Evolutionary conservation across 257 asterid species (phyloP).

Genomic region (Striga asiatica): DNA sequence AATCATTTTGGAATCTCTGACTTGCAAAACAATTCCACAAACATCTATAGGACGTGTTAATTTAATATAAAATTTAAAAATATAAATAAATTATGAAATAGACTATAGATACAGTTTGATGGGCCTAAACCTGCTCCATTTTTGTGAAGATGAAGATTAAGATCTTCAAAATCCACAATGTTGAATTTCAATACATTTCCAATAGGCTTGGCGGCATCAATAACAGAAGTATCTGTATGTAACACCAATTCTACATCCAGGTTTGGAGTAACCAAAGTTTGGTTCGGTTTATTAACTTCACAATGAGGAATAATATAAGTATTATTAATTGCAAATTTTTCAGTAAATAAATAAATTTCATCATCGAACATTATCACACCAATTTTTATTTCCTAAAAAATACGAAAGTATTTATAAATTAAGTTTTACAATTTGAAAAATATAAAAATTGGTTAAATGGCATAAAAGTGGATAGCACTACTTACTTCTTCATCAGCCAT

Average conservation of each 20-base stretch:
- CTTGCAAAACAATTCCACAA: not conserved
- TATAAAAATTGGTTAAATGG: no score
- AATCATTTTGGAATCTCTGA: not conserved
- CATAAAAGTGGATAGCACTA: no score
- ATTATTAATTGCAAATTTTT: not conserved
- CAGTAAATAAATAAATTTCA: not conserved
- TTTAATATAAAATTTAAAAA: no score
- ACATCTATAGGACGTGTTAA: not conserved
- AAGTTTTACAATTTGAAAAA: not conserved
- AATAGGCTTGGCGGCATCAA: no score
- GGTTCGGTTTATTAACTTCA: not conserved
- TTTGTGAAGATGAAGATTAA: no score
- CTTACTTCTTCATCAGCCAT: not conserved
- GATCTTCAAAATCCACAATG: no score
- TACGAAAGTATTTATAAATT: not conserved
- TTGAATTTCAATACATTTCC: no score
- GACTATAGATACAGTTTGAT: not conserved
- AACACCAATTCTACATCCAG: not conserved
- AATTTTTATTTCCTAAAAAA: not conserved
- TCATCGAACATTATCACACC: not conserved
- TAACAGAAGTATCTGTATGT: no score
- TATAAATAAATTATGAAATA: no score
- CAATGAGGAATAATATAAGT: not conserved
- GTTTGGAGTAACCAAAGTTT: no score
- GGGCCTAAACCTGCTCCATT: no score